These are phyloP conservation scores for Solanum appendiculatum DNA, from an alignment of 257 asterid species.

Conservation along the genomic window DNA sequence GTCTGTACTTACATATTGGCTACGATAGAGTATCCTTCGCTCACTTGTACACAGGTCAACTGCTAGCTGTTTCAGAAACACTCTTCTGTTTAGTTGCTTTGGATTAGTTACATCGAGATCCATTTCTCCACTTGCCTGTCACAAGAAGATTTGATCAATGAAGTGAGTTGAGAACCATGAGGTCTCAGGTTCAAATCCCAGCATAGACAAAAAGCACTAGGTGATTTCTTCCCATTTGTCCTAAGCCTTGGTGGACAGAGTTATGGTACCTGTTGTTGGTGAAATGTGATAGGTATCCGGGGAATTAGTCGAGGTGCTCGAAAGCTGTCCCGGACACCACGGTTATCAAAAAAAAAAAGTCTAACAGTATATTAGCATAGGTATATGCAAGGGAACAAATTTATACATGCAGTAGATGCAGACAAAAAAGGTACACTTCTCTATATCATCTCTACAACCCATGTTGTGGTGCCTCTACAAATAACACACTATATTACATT, in stretches of 20 bases:
- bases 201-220: neutral
- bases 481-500: neutral
- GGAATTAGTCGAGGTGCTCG: neutral
- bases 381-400: neutral
- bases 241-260: neutral
- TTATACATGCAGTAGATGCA: neutral
- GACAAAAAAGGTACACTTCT: neutral
- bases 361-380: neutral
- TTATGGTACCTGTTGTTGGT: neutral
- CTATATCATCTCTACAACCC: neutral
- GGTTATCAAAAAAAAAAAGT: neutral
- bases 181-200: neutral
- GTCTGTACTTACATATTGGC: constrained; percentile 70
- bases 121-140: constrained; percentile 81
- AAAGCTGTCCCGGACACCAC: neutral
- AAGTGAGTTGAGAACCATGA: neutral
- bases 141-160: neutral
- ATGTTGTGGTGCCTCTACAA: neutral
- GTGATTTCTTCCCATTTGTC: neutral
- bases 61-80: constrained; percentile 86
- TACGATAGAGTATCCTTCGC: constrained; percentile 70
- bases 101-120: constrained; percentile 90
- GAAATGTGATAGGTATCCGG: neutral
- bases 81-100: constrained; percentile 69
- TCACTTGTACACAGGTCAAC: constrained; percentile 82